Evolutionary conservation across 1,284 basidiomycete species (phyloP), one percentile per base, ranked within the genome.

Genomic region (Ustilago shanxiensis): DNA sequence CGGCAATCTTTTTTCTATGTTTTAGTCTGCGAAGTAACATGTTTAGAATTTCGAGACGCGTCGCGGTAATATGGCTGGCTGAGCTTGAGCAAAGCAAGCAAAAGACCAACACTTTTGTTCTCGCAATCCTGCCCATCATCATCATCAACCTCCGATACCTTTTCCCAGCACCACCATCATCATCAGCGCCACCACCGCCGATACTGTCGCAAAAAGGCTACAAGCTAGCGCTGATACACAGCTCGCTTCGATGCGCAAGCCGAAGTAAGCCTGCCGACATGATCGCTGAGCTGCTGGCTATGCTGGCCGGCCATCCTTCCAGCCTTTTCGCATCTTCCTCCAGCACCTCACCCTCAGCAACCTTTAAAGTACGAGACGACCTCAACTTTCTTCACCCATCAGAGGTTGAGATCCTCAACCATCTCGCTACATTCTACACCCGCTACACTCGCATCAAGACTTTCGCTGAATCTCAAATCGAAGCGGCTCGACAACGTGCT

Each of bases 201-300:
- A 6, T 20, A 20, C 44, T 18, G 18, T 47, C 45, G n/a, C 45
- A 13, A 47, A 22, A 47, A 22, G 4, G n/a, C 29, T 2, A n/a
- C 29, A 31, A 29, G 11, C 49, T 51, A 7, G 49, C 31, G 11
- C 31, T 11, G 39, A 41, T 20, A 41, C n/a, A n/a, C n/a, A n/a
- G n/a, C 11, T 20, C 22, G 2, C 44, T 20, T 52, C 47, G 33
- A 60, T 59, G 58, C 58, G 28, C 22, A 18, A 10, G 24, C 1
- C n/a, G 3, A 26, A 5, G 22, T 22, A 24, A 31, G 20, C 7
- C 26, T n/a, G 18, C 9, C 51, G 63, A 11, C 0, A 78, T 78
- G 76, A 68, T 79, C 16, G 74, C 73, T 2, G 77, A 79, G 53
- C 63, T 79, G 51, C 68, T 79, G 29, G 71, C 74, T 3, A 68